phyloP scores from a whole-genome alignment of 1,139 yeast genomes.

The Geotrichum histeridarum region DNA sequence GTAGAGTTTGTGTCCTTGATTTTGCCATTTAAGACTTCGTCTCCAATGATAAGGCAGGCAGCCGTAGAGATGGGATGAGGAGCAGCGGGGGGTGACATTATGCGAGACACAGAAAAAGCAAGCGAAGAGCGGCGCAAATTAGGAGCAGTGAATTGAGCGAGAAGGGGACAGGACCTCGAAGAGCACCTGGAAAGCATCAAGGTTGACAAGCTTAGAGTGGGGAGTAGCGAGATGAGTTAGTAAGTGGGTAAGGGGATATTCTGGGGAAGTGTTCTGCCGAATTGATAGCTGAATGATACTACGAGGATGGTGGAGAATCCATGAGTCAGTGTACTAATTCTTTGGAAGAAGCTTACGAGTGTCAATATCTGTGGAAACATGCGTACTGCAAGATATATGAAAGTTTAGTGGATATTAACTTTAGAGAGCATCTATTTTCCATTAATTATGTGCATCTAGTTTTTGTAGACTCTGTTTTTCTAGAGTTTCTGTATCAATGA shows the following conservation, averaged over 20 bases:
- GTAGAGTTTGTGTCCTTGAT: constrained; percentile 73
- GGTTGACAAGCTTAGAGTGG: no score
- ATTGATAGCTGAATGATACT: no score
- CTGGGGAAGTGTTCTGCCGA: no score
- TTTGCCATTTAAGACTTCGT: constrained; percentile 84
- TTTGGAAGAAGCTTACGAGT: no score
- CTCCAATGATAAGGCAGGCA: constrained; percentile 65
- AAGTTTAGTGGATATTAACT: background rate
- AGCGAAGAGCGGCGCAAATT: background rate
- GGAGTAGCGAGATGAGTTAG: no score
- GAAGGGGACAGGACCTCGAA: background rate
- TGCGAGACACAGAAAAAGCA: background rate
- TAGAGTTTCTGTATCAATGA: constrained; percentile 22
- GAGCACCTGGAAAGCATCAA: background rate
- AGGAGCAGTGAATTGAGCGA: background rate
- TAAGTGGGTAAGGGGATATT: no score
- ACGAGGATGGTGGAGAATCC: no score
- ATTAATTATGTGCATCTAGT: no score
- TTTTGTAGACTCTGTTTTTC: background rate
- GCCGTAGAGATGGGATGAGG: constrained; percentile 30
- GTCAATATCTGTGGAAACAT: background rate
- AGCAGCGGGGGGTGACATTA: background rate
- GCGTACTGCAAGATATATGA: no score
- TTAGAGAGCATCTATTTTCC: background rate
- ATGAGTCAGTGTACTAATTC: no score